Base-by-base conservation (phyloP, 176 grass and related monocot genomes). In the Hordeum marinum region DNA sequence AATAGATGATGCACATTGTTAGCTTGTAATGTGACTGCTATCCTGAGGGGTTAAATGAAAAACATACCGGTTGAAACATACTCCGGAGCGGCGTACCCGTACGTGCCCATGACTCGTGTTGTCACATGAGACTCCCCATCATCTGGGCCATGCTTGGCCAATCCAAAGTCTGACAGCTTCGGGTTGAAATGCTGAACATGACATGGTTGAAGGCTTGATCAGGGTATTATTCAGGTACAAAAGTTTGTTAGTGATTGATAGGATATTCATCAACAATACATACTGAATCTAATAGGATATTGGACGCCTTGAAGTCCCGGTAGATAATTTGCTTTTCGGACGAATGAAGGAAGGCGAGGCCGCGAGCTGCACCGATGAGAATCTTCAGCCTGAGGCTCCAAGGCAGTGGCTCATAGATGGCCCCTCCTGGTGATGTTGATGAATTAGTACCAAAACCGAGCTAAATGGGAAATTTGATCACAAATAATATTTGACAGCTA, bases 351-450 rank as follows among this genome's bases (percentile, higher is more conserved):
- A 98, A 95, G 11, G 89, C 95, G 11, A 98, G 95, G 52, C 95
- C 95, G 68, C 95, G 95, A 80, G 95, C 95, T 57, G 95, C 89
- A 45, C 95, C 92, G 17, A 98, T 98, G 15, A 91, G 78, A 57
- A 98, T 98, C 79, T 98, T 98, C 77, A 98, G 79, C 80, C 95
- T 93, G 3, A 95, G 86, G 75, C 82, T 89, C 95, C 95, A 98
- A 73, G 95, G 80, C 64, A 95, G 83, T 21, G 92, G 83, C 61
- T 98, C 91, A 4, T 55, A 76, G 48, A 82, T 60, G 65, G 89
- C 84, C 34, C 87, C 95, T 91, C 82, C 92, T 97, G 71, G 46
- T 75, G 68, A 59, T 20, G 35, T 9, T 43, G 20, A 77, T 72
- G 36, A 18, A 64, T 70, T 17, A 87, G 45, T 35, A 68, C 42